These are phyloP conservation scores for Lactarius indigo DNA, from an alignment of 768 basidiomycete species.

Conservation along the genomic window DNA sequence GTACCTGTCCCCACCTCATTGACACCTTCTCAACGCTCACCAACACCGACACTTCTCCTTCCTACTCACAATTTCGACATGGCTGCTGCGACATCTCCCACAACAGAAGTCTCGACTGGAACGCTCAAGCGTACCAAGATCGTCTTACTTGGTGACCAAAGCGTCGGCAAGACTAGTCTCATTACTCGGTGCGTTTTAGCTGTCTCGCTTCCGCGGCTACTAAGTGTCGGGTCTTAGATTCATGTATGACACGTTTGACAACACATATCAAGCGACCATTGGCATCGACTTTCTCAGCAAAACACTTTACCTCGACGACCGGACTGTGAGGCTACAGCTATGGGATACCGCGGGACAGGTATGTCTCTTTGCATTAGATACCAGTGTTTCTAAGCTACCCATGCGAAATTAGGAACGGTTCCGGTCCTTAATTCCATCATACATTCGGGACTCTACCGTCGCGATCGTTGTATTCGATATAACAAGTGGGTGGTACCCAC, in stretches of 20 bases:
- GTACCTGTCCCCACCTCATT: background rate
- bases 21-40: background rate
- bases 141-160: slow-evolving; percentile 93
- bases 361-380: slow-evolving; percentile 25
- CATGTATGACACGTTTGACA: slow-evolving; percentile 99
- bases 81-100: slow-evolving; percentile 61
- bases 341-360: slow-evolving; percentile 99
- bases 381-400: slow-evolving; percentile 1
- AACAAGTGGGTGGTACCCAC: slow-evolving; percentile 66
- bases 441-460: slow-evolving; percentile 97
- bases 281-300: slow-evolving; percentile 99
- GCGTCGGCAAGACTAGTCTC: slow-evolving; percentile 97
- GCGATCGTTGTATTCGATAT: slow-evolving; percentile 99
- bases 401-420: slow-evolving; percentile 75
- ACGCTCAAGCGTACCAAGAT: slow-evolving; percentile 96
- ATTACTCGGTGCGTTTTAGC: slow-evolving; percentile 75
- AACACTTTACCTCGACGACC: slow-evolving; percentile 99
- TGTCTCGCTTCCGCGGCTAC: slow-evolving; percentile 10
- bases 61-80: slow-evolving; percentile 29
- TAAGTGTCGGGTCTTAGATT: slow-evolving; percentile 47
- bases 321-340: slow-evolving; percentile 93
- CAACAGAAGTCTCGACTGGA: slow-evolving; percentile 80
- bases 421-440: slow-evolving; percentile 94
- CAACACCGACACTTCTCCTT: background rate
- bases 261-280: slow-evolving; percentile 97